Base-by-base conservation (phyloP, 2,329 filamentous ascomycete species). In the Fusarium vanettenii region DNA sequence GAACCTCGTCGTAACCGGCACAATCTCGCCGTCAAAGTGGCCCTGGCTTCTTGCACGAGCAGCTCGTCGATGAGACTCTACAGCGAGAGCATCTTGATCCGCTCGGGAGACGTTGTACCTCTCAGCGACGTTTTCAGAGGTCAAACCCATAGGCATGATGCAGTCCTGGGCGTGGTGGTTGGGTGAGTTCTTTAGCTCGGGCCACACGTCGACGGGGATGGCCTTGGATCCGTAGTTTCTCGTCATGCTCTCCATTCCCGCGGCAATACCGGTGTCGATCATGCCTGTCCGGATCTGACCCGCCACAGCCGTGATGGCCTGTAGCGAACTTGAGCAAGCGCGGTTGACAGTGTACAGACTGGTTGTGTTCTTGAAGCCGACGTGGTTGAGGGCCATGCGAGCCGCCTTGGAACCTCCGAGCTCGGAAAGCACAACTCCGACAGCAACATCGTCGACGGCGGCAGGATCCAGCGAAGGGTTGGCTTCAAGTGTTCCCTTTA, bases 171-270 rank as follows among this genome's bases (percentile, higher is more conserved):
- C 93, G 73, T 97, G 92, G 79, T 92, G 88, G 11, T 89, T 88
- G 2, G 85, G 83, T 5, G 89, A 91, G 2, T 92, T 89, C 77
- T 86, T 90, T 70, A 98, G 85, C 61, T 89, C 91, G 0, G 93
- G 91, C 94, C 95, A 98, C 13, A 95, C 84, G 73, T 95, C 90
- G 0, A 91, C 92, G 0, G 95, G 95, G 50, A 98, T 97, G n/a
- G 95, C 95, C 67, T 91, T 87, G 29, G 87, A 91, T 61, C 92
- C 95, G 84, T 98, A 98, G 85, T 98, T 98, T 75, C 93, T 86
- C 73, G 94, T 97, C 95, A 98, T 98, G 85, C 93, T 96, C 89
- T 98, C 95, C 94, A 97, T 98, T 33, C 95, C 95, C 2, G 94
- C 95, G 11, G 92, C 95, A 71, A 98, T 91, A 69, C 94, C 95